A percentile compares a stretch with the other conserved stretches of the same genome.
These are phyloP conservation scores for Pinus taeda DNA, from an alignment of 75 land plant species.

Conservation along the genomic window DNA sequence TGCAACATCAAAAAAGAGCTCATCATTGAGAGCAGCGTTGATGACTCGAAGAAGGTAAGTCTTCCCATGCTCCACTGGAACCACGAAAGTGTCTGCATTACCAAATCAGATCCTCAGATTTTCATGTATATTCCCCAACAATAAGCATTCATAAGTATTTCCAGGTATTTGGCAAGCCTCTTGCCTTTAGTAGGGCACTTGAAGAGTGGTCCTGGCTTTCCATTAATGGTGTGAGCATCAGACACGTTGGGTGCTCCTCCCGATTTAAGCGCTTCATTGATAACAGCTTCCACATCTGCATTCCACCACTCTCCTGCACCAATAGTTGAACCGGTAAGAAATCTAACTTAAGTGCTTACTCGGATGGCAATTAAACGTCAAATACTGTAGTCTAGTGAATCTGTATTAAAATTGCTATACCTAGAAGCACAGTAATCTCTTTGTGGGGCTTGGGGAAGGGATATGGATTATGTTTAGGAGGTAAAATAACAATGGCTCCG, in stretches of 20 bases:
- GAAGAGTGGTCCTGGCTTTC: constrained; percentile 42
- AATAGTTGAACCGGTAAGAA: neutral
- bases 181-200: constrained; percentile 20
- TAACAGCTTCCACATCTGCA: constrained; percentile 40
- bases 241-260: constrained; percentile 27
- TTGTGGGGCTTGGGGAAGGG: constrained; percentile 51
- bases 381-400: too few species aligned
- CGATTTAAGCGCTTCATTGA: constrained; percentile 6
- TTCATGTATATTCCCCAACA: neutral
- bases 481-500: constrained; percentile 71
- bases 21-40: constrained; percentile 65
- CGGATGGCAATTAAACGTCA: too few species aligned
- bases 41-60: constrained; percentile 61
- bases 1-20: constrained; percentile 66
- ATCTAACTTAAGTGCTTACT: neutral
- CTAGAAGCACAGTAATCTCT: constrained; percentile 54
- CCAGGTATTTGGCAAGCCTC: neutral
- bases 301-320: constrained; percentile 90
- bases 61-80: constrained; percentile 54
- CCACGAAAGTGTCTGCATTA: constrained; percentile 39
- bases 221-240: constrained; percentile 50
- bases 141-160: too few species aligned
- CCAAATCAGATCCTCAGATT: neutral
- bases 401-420: constrained; percentile 13
- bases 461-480: constrained; percentile 12